A percentile compares a stretch with the other conserved stretches of the same genome.
These are phyloP conservation scores for Trifolium subterraneum DNA, from an alignment of 306 rosid genomes.

Conservation along the genomic window DNA sequence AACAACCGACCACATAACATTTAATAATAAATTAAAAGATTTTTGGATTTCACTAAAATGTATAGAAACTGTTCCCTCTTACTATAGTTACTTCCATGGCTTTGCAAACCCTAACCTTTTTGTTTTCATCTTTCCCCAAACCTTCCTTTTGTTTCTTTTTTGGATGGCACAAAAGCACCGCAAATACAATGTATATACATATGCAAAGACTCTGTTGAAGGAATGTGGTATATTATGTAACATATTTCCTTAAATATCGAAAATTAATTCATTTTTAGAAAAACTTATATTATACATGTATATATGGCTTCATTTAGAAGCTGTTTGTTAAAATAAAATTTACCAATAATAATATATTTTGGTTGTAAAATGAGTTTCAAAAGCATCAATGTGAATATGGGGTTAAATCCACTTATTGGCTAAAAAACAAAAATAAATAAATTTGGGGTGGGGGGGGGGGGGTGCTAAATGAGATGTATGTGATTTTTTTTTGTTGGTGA, in stretches of 20 bases:
- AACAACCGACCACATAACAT: conserved; percentile 59
- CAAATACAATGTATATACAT: not conserved
- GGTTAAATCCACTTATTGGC: conserved; percentile 16
- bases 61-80: conserved; percentile 50
- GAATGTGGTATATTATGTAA: not conserved
- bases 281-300: no score
- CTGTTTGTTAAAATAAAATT: not conserved
- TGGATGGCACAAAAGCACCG: conserved; percentile 9
- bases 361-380: conserved; percentile 10
- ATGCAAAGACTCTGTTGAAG: conserved; percentile 12
- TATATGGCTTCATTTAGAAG: no score
- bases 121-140: conserved; percentile 39
- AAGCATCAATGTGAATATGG: conserved; percentile 33
- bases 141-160: conserved; percentile 29
- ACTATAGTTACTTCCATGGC: conserved; percentile 31
- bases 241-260: not conserved
- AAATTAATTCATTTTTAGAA: not conserved
- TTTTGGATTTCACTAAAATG: conserved; percentile 61
- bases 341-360: not conserved
- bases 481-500: not conserved
- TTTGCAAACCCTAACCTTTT: conserved; percentile 15
- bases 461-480: not conserved
- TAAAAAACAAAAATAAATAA: conserved; percentile 31
- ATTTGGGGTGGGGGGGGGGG: not conserved
- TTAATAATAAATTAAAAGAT: conserved; percentile 48